Evolutionary conservation across 1,284 basidiomycete species (phyloP).

Genomic region (Heterobasidion parviporum): DNA sequence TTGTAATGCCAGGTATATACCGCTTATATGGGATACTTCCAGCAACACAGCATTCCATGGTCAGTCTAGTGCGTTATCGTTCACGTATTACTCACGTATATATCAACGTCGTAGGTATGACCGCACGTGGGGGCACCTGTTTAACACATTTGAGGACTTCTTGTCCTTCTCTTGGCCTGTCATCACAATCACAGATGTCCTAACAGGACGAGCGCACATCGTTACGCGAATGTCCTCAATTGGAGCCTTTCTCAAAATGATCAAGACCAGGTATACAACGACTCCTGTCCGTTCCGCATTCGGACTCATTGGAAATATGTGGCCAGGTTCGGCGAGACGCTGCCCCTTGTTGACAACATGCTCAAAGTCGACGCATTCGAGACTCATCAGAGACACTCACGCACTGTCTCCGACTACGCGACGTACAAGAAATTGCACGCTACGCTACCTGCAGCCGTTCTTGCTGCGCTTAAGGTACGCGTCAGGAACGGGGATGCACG

Average conservation of each 20-base stretch:
- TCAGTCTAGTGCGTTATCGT: conserved; percentile 23
- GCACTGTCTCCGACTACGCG: conserved; percentile 60
- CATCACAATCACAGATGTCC: conserved; percentile 68
- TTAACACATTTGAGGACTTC: conserved; percentile 76
- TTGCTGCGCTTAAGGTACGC: conserved; percentile 61
- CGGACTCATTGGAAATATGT: neutral
- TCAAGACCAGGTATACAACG: conserved; percentile 53
- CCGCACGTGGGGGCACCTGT: conserved; percentile 74
- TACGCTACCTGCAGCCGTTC: conserved; percentile 64
- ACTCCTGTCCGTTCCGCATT: neutral
- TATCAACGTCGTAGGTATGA: conserved; percentile 54
- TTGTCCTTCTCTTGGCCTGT: conserved; percentile 81
- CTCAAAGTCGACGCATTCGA: conserved; percentile 60
- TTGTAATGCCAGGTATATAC: conserved; percentile 55
- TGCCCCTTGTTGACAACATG: conserved; percentile 64
- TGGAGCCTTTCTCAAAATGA: conserved; percentile 69
- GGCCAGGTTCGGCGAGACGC: conserved; percentile 65
- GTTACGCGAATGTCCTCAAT: conserved; percentile 68
- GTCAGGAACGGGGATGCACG: conserved; percentile 63
- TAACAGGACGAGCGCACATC: conserved; percentile 71
- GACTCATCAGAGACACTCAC: conserved; percentile 56
- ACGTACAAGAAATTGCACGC: conserved; percentile 68
- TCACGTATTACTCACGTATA: neutral
- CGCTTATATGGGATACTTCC: conserved; percentile 79
- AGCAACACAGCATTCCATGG: conserved; percentile 68